Evolutionary conservation across 1,284 basidiomycete species (phyloP).

Genomic region (Paramarasmius palmivorus): DNA sequence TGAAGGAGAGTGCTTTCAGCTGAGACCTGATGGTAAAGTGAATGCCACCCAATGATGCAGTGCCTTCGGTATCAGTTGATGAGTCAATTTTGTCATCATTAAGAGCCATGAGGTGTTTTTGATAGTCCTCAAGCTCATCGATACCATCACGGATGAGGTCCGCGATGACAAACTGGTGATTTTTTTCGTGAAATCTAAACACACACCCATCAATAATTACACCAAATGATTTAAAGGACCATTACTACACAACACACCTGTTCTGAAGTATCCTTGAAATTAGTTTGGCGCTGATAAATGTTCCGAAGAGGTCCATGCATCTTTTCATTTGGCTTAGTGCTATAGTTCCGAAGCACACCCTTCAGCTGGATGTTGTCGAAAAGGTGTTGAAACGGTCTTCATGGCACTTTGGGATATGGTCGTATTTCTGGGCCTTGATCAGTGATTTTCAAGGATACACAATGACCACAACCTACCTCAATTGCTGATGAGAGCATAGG

Average conservation of each 20-base stretch:
- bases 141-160: constrained; percentile 16
- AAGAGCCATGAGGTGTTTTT: not conserved
- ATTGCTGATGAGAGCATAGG: constrained; percentile 19
- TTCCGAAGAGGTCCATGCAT: constrained; percentile 29
- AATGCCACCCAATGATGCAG: too few relatives aligned
- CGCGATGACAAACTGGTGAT: not conserved
- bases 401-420: constrained; percentile 14
- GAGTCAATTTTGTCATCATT: too few relatives aligned
- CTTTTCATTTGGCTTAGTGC: constrained; percentile 33
- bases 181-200: not conserved
- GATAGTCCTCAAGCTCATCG: constrained; percentile 14
- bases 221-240: not conserved
- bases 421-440: too few relatives aligned
- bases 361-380: constrained; percentile 33
- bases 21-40: not conserved
- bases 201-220: not conserved
- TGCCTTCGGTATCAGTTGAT: too few relatives aligned
- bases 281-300: constrained; percentile 26
- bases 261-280: constrained; percentile 32
- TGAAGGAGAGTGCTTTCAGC: not conserved
- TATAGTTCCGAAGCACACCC: constrained; percentile 30
- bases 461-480: constrained; percentile 17
- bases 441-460: not conserved
- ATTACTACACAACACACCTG: constrained; percentile 23
- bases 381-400: constrained; percentile 22